Base-by-base conservation (phyloP, 768 basidiomycete genomes). In the Russula earlei region DNA sequence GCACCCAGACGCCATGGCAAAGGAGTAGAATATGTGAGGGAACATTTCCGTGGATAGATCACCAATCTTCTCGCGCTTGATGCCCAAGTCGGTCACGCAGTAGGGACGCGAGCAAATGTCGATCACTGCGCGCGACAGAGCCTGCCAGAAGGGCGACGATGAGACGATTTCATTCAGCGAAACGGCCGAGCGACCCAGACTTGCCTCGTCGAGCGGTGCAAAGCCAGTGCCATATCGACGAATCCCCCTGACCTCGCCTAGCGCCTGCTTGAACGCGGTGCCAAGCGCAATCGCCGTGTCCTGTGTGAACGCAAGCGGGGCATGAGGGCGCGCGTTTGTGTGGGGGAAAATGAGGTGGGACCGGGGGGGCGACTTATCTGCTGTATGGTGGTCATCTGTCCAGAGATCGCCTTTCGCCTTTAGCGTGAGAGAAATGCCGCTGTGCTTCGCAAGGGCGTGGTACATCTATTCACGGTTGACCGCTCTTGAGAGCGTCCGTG, bases 361-460 rank as follows among this genome's bases (percentile, higher is more conserved):
- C n/a, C n/a, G 12, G 17, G 37, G 34, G n/a, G 48, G 19, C 5
- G 47, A 83, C 85, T 84, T 82, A 88, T 99, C 96, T 79, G 95
- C 91, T 45, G 94, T 91, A 72, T 99, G 96, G 66, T 98, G 96
- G 72, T 99, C 96, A 71, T 99, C 96, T 57, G 98, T 96, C 81
- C 86, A 90, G 8, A 98, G 77, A 69, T 99, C 96, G 38, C 96
- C 96, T 67, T 88, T 83, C 71, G 93, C 97, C 63, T 87, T 85
- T 74, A 99, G 78, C 19, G 79, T 82, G 59, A 99, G 74, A 0
- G 91, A 93, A 83, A 96, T 88, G 55, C 92, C 92, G 19, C 91
- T 81, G 72, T 99, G 96, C 69, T 98, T 98, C 34, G 96, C 95
- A 4, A 99, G 80, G 2, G 96, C 95, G 61, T 91, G 85, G 68